phyloP scores from a whole-genome alignment of 2,329 filamentous ascomycete genomes.

The Aspergillus luchuensis region DNA sequence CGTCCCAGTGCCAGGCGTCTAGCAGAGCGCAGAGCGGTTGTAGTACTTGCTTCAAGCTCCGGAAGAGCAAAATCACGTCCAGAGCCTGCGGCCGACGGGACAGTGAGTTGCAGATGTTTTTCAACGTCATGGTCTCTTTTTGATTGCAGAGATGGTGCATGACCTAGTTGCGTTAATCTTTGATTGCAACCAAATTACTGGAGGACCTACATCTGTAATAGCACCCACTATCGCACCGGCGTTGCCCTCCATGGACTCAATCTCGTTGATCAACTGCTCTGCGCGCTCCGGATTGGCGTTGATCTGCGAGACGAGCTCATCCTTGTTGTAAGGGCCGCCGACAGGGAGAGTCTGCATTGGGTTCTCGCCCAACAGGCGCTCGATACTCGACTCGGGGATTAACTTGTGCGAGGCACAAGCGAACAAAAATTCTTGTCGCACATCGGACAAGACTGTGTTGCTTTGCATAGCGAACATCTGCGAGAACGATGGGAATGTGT shows the following conservation, averaged over 20 bases:
- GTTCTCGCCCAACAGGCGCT: conserved; percentile 78
- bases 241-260: conserved; percentile 90
- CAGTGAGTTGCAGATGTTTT: conserved; percentile 60
- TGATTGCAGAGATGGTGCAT: conserved; percentile 60
- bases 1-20: conserved; percentile 66
- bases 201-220: conserved; percentile 63
- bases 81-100: conserved; percentile 58
- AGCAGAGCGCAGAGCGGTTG: conserved; percentile 60
- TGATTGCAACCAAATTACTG: background rate
- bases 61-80: conserved; percentile 63
- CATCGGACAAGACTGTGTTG: conserved; percentile 64
- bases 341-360: conserved; percentile 77
- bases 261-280: conserved; percentile 74
- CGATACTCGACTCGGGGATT: conserved; percentile 75
- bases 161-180: conserved; percentile 36
- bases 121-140: conserved; percentile 65
- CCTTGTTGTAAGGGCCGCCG: conserved; percentile 66
- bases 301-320: conserved; percentile 76
- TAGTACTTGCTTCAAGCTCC: conserved; percentile 58
- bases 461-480: conserved; percentile 64
- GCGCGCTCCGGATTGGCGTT: conserved; percentile 73
- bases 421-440: conserved; percentile 81
- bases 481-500: conserved; percentile 65
- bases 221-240: conserved; percentile 82
- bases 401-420: conserved; percentile 85